A percentile compares a stretch with the other conserved stretches of the same genome.
phyloP scores from a whole-genome alignment of 2,329 filamentous ascomycete genomes.

The Arthrobotrys megalospora region DNA sequence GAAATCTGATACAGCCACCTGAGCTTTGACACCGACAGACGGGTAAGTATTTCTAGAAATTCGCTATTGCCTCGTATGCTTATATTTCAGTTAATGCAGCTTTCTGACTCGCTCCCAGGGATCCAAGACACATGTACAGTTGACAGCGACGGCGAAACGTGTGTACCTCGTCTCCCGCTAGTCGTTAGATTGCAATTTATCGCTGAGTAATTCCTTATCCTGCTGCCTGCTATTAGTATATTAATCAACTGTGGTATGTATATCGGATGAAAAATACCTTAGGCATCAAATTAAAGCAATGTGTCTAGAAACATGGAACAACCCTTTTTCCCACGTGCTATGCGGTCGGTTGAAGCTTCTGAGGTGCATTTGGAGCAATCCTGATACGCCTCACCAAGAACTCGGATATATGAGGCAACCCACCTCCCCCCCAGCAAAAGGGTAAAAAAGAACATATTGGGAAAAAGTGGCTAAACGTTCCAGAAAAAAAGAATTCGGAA shows the following conservation, averaged over 20 bases:
- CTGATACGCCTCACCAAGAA: conserved; percentile 32
- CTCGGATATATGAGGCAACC: conserved; percentile 17
- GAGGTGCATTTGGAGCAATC: conserved; percentile 38
- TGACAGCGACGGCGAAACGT: conserved; percentile 7
- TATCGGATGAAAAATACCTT: conserved; percentile 32
- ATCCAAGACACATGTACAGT: not conserved
- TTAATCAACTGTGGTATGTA: conserved; percentile 4
- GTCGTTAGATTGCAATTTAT: conserved; percentile 12
- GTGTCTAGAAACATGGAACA: conserved; percentile 16
- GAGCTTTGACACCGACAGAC: conserved; percentile 18
- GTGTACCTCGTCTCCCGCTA: conserved; percentile 4
- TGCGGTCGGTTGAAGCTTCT: conserved; percentile 2
- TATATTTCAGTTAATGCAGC: not conserved
- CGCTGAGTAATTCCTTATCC: conserved; percentile 42
- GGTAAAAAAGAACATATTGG: not conserved
- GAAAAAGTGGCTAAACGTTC: conserved; percentile 23
- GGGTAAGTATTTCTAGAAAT: not conserved
- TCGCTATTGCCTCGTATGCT: conserved; percentile 19
- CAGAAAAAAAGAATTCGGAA: conserved; percentile 30
- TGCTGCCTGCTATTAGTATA: conserved; percentile 25
- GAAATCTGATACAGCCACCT: conserved; percentile 18
- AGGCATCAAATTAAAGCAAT: conserved; percentile 15
- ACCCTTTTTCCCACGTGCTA: conserved; percentile 25
- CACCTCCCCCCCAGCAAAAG: not conserved
- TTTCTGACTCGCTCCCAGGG: conserved; percentile 21